These are phyloP conservation scores for Geranium rotundifolium DNA, from an alignment of 345 rosid genomes.

Conservation along the genomic window DNA sequence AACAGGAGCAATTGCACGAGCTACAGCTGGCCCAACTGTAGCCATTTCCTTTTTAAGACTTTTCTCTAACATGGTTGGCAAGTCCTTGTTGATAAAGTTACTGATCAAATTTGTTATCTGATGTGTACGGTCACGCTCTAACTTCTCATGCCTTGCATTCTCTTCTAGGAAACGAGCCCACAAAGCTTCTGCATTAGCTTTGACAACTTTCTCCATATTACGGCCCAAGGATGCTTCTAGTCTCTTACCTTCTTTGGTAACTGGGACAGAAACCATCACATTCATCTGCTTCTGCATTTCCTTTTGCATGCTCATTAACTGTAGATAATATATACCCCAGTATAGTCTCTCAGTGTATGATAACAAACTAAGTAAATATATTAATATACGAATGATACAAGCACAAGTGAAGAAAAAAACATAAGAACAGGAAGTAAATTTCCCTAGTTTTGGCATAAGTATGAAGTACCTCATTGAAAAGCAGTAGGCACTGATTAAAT, in stretches of 20 bases:
- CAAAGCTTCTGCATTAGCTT: slow-evolving; percentile 50
- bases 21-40: slow-evolving; percentile 37
- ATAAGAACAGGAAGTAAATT: background rate
- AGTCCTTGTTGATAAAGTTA: slow-evolving; percentile 47
- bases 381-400: too few relatives aligned
- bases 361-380: background rate
- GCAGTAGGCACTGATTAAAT: background rate
- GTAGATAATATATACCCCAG: slow-evolving; percentile 7
- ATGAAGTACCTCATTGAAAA: background rate
- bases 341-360: background rate
- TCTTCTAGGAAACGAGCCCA: slow-evolving; percentile 70
- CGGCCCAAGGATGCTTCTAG: slow-evolving; percentile 52
- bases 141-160: slow-evolving; percentile 45
- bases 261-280: slow-evolving; percentile 34
- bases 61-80: slow-evolving; percentile 40
- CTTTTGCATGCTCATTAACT: slow-evolving; percentile 41
- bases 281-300: slow-evolving; percentile 69
- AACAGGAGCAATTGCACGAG: slow-evolving; percentile 38
- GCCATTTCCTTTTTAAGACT: slow-evolving; percentile 50
- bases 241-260: slow-evolving; percentile 54
- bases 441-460: background rate
- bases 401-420: too few relatives aligned
- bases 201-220: slow-evolving; percentile 44
- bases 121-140: slow-evolving; percentile 41
- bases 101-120: slow-evolving; percentile 44